Evolutionary conservation across 192 early-diverging fungal species (phyloP), one percentile per base, ranked within the genome.

Genomic region (Podila minutissima): DNA sequence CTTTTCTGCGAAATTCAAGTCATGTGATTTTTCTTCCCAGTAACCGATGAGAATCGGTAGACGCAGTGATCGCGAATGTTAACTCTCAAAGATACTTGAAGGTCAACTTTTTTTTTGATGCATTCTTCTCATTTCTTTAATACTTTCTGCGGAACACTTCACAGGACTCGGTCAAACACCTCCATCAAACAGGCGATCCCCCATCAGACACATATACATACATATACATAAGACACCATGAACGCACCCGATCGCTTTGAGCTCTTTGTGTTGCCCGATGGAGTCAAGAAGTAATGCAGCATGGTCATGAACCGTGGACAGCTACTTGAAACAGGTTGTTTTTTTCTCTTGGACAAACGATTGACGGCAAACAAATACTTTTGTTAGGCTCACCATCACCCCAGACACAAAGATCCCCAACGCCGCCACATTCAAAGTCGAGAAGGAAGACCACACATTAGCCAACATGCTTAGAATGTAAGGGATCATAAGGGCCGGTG

Each of bases 361-460:
- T 26, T 55, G 53, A 55, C 53, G 4, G 50, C 50, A 53, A n/a
- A n/a, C 50, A 53, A 20, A 13, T 53, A n/a, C 24, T 12, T 55
- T 55, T 55, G 24, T 46, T 74, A 95, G 92, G 78, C 92, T 97
- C 66, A 88, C 88, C 15, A 94, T 97, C 76, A 84, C 88, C 24
- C 92, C 90, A 68, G 97, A 99, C 79, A 90, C 95, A 41, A 96
- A 95, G 82, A 92, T 99, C 82, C 93, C 95, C 20, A 99, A 99
- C 75, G 96, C 96, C 53, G 92, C 95, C 4, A 95, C 93, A 17
- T 96, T 99, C 83, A 91, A 89, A 53, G 91, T 99, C 51, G 89
- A 96, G 53, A 93, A 93, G 76, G 98, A 99, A 82, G 98, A 99
- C 86, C 98, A 99, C 76, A 99, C 97, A 20, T 83, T 99, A 4